Evolutionary conservation across 306 rosid genomes (phyloP).

Genomic region (Corylus heterophylla): DNA sequence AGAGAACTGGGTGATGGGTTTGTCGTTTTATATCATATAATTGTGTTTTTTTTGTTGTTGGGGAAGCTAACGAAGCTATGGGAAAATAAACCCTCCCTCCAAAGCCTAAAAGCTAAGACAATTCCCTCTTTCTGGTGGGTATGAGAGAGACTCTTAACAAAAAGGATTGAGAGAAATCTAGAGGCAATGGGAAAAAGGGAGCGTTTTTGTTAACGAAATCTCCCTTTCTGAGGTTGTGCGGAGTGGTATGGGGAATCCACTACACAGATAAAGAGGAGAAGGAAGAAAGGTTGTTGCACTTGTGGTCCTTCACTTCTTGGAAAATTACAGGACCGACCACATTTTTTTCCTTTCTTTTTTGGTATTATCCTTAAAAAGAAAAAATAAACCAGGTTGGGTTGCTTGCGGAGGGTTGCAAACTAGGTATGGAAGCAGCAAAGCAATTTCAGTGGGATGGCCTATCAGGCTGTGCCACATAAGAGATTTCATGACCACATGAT

Average conservation of each 20-base stretch:
- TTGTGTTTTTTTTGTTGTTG: not conserved
- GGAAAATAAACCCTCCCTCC: not conserved
- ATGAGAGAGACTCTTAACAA: not conserved
- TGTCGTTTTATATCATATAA: not conserved
- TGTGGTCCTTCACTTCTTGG: conserved; percentile 21
- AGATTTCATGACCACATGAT: not conserved
- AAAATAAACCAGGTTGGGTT: not conserved
- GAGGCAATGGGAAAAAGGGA: conserved; percentile 1
- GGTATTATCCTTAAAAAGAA: not conserved
- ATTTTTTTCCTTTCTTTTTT: not conserved
- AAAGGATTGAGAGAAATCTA: not conserved
- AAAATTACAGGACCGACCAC: conserved; percentile 31
- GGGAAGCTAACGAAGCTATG: not conserved
- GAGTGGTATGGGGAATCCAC: conserved; percentile 12
- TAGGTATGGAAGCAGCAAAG: not conserved
- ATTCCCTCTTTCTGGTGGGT: not conserved
- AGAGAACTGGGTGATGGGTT: not conserved
- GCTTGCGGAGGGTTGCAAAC: not conserved
- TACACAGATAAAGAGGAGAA: conserved; percentile 14
- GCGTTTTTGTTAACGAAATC: conserved; percentile 8
- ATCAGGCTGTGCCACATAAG: not conserved
- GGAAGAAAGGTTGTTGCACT: not conserved
- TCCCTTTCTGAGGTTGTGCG: conserved; percentile 13
- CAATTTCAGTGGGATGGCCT: not conserved
- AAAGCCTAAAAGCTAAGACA: not conserved